Base-by-base conservation (phyloP, 352 stramenopile genomes). In the Globisporangium takayamanum region DNA sequence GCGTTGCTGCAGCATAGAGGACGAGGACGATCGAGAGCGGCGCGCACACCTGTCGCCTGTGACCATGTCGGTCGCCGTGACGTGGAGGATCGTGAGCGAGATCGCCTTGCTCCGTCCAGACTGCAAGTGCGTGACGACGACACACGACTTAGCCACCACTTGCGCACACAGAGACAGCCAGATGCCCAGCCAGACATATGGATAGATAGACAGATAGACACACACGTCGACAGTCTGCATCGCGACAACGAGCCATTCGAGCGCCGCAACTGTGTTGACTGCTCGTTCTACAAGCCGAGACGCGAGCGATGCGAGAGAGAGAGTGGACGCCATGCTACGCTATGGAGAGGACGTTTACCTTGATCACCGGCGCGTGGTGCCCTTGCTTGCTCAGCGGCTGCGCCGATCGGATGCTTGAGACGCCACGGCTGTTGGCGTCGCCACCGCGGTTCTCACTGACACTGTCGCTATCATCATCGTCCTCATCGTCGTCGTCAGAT, bases 311-410 rank as follows among this genome's bases (percentile, higher is more conserved):
- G 22, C 22, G 48, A 37, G 14, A 5, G 25, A 8, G 5, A 16
- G 25, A 15, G 12, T 6, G 6, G 42, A 37, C 10, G 41, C 14
- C 26, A 12, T 25, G 20, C 50, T 55, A 64, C 50, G 53, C 63
- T 33, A 70, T 63, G 41, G 63, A 62, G 22, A 42, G 42, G 53
- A 50, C 55, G 60, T 65, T 70, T 67, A 83, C 74, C 70, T 72
- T 64, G 49, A 69, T 52, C 42, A 64, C 48, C 7, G 64, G 59
- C 22, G 64, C 42, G 59, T 50, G 53, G 25, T 28, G 44, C 26
- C n/a, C 18, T 10, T n/a, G 36, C 47, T 57, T 76, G 55, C 49
- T 56, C 57, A 60, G 72, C 22, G 50, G 53, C 61, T 57, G 67
- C 57, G 51, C 67, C 52, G 55, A 69, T 18, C 55, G 68, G 37